Base-by-base conservation (phyloP, 805 yeast genomes). In the Saccharomycopsis sp. region DNA sequence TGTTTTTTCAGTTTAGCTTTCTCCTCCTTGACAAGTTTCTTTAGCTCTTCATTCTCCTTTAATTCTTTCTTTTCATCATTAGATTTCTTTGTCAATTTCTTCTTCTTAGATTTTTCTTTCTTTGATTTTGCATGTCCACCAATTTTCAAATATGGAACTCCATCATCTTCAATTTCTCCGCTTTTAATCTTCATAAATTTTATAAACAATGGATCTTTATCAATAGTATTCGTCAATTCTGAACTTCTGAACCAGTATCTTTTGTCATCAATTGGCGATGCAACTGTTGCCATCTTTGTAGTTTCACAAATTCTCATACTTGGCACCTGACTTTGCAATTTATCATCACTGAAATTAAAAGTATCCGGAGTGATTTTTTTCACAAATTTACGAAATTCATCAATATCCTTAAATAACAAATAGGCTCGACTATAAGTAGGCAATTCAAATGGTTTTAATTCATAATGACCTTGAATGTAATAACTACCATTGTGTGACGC, bases 341-440 rank as follows among this genome's bases (percentile, higher is more conserved):
- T 8, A 20, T 31, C 35, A 14, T 31, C 35, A 20, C 35, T 31
- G 19, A 31, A 31, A 17, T 14, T 20, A 31, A 6, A 31, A 9
- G 9, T 6, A 9, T 7, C 5, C 8, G 29, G 11, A 8, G 13
- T 26, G 7, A 31, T 5, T 14, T 9, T 5, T 20, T 31, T 7
- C 14, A 20, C 7, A 20, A 31, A 31, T 20, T 9, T 31, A 17
- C 6, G 5, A 17, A 31, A 31, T 9, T 31, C 8, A 6, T 31
- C 19, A 14, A 7, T 8, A 20, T 14, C 19, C 17, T 31, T 14
- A 31, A 31, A 31, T 9, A 17, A 6, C 9, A 31, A 8, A 14
- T 39, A 39, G 8, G 34, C 42, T 21, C 42, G 16, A 4, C 34
- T 11, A 14, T 39, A 28, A 19, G 14, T 17, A 9, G 42, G 42